phyloP scores from a whole-genome alignment of 208 protist species.

The Porcisia hertigi region DNA sequence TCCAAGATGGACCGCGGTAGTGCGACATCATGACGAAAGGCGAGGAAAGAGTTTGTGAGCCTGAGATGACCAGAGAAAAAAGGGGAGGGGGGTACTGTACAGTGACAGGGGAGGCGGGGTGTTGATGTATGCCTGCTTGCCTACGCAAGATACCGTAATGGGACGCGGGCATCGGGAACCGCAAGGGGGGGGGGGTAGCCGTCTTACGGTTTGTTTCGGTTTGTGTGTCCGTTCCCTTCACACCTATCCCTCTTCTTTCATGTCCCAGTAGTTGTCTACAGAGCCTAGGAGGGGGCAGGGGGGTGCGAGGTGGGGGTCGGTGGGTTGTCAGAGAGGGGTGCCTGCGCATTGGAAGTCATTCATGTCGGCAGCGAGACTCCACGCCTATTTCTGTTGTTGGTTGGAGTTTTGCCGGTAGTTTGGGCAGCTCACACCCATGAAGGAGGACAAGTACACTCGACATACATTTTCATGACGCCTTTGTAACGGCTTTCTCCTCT shows the following conservation, averaged over 20 bases:
- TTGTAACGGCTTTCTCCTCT: too few relatives aligned
- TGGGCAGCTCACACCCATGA: neutral
- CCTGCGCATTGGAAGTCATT: too few relatives aligned
- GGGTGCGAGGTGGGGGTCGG: neutral
- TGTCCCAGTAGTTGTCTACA: neutral
- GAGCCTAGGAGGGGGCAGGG: neutral
- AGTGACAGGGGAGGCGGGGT: neutral
- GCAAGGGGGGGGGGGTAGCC: neutral
- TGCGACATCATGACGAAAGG: neutral
- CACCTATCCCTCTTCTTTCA: neutral
- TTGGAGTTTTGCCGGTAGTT: neutral
- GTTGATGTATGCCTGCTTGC: neutral
- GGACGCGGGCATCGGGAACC: neutral
- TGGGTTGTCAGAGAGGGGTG: neutral
- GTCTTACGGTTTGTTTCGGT: neutral
- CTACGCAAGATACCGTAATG: neutral
- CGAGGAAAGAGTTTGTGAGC: neutral
- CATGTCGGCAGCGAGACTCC: neutral
- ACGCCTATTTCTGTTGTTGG: neutral
- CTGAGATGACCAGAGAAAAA: neutral
- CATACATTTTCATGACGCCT: too few relatives aligned
- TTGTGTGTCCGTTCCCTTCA: neutral
- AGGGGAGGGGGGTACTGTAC: neutral
- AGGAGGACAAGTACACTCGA: too few relatives aligned
- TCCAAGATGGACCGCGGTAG: neutral